Evolutionary conservation across 768 basidiomycete species (phyloP).

Genomic region (Lepiota subincarnata): DNA sequence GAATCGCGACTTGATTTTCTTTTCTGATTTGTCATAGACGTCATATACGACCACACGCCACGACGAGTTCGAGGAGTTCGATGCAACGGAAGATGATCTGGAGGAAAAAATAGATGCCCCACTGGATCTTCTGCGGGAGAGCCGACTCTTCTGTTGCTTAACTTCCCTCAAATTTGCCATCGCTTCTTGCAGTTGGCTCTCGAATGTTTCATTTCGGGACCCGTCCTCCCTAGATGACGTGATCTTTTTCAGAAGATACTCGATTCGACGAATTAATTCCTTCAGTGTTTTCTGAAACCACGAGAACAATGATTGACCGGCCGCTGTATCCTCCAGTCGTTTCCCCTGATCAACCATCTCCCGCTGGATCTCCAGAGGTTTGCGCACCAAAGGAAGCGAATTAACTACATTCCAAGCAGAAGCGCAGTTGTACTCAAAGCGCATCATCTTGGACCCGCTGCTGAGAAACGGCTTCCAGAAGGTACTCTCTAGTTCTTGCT

Average conservation of each 20-base stretch:
- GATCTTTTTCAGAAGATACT: neutral
- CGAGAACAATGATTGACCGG: conserved; percentile 11
- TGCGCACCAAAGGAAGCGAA: conserved; percentile 1
- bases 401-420: conserved; percentile 15
- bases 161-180: neutral
- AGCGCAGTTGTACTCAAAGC: conserved; percentile 7
- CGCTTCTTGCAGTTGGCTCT: neutral
- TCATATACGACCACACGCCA: neutral
- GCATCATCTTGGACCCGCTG: conserved; percentile 13
- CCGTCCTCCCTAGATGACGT: neutral
- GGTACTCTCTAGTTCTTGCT: conserved; percentile 7
- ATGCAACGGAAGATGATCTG: neutral
- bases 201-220: neutral
- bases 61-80: neutral
- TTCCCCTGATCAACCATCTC: conserved; percentile 15
- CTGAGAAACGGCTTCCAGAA: conserved; percentile 11
- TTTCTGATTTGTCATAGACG: neutral
- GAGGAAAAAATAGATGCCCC: neutral
- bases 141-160: neutral
- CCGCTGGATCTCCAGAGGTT: conserved; percentile 14
- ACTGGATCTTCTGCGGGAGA: neutral
- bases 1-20: neutral
- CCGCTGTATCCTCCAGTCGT: conserved; percentile 8
- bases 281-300: conserved; percentile 1
- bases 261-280: neutral